phyloP scores from a whole-genome alignment of 2,329 filamentous ascomycete species.

The Colletotrichum plurivorum region DNA sequence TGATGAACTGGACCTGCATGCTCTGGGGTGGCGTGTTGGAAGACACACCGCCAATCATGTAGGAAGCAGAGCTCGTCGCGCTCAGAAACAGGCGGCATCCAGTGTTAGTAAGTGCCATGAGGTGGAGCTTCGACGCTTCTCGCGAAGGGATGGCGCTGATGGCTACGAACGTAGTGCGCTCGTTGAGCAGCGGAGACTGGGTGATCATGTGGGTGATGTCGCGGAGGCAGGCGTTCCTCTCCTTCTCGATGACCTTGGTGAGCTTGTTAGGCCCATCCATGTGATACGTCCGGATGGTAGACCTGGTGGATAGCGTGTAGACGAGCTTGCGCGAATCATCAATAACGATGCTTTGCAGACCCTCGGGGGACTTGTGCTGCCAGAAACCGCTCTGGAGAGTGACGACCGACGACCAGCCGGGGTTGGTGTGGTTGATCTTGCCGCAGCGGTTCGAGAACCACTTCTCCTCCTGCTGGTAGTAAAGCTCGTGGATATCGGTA shows the following conservation, averaged over 20 bases:
- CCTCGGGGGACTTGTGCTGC: constrained; percentile 69
- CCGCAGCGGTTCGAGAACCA: constrained; percentile 94
- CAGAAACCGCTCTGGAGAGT: constrained; percentile 65
- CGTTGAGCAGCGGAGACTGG: constrained; percentile 78
- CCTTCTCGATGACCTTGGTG: constrained; percentile 76
- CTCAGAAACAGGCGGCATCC: constrained; percentile 94
- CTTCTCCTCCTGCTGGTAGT: constrained; percentile 96
- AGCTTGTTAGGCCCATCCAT: constrained; percentile 78
- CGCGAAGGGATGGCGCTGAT: constrained; percentile 86
- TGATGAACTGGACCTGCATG: constrained; percentile 98
- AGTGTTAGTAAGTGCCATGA: constrained; percentile 91
- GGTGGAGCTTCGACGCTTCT: constrained; percentile 86
- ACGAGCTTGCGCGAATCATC: constrained; percentile 91
- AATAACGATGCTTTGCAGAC: constrained; percentile 83
- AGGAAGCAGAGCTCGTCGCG: constrained; percentile 83
- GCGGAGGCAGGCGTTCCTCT: constrained; percentile 71
- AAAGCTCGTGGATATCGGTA: constrained; percentile 93
- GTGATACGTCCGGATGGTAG: constrained; percentile 92
- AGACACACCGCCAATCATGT: constrained; percentile 72
- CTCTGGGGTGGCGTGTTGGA: constrained; percentile 86
- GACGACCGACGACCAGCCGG: constrained; percentile 77
- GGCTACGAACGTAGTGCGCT: constrained; percentile 81
- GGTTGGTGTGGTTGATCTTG: constrained; percentile 89
- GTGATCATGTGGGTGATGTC: constrained; percentile 91
- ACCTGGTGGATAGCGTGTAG: constrained; percentile 90